phyloP scores from a whole-genome alignment of 257 asterid species.

The Capsicum baccatum region DNA sequence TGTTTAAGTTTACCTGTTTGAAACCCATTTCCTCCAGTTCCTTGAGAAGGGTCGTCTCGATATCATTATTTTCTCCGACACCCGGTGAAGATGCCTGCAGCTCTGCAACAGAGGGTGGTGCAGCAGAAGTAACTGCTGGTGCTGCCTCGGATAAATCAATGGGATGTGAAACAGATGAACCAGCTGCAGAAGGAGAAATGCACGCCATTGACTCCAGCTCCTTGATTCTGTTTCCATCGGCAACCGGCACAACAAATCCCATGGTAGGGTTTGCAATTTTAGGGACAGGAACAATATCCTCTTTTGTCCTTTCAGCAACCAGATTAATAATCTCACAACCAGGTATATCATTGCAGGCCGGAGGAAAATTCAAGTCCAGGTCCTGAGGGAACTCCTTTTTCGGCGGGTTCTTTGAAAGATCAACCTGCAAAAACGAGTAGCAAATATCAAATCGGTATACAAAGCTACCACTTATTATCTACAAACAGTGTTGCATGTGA shows the following conservation, averaged over 20 bases:
- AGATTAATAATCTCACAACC: conserved; percentile 48
- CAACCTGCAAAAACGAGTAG: conserved; percentile 57
- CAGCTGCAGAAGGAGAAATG: conserved; percentile 30
- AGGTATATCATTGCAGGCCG: conserved; percentile 41
- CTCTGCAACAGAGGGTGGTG: not conserved
- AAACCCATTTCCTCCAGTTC: conserved; percentile 88
- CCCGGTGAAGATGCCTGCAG: conserved; percentile 39
- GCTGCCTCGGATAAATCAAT: conserved; percentile 39
- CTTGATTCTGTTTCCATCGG: conserved; percentile 38
- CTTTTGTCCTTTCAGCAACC: conserved; percentile 39
- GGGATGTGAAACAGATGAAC: conserved; percentile 43
- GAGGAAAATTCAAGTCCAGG: conserved; percentile 83
- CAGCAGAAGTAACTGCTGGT: conserved; percentile 29
- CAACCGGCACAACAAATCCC: conserved; percentile 42
- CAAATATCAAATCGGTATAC: conserved; percentile 15
- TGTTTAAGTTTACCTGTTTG: conserved; percentile 68
- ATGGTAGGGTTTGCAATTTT: conserved; percentile 36
- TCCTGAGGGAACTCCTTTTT: conserved; percentile 46
- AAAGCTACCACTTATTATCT: not conserved
- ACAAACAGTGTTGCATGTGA: not conserved
- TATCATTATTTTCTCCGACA: conserved; percentile 28
- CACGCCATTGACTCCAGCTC: conserved; percentile 56
- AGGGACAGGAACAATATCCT: conserved; percentile 37
- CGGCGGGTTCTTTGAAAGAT: conserved; percentile 52
- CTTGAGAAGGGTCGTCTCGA: conserved; percentile 63